phyloP scores from a whole-genome alignment of 371 early-diverging fungal species.

The Mucor plumbeus region DNA sequence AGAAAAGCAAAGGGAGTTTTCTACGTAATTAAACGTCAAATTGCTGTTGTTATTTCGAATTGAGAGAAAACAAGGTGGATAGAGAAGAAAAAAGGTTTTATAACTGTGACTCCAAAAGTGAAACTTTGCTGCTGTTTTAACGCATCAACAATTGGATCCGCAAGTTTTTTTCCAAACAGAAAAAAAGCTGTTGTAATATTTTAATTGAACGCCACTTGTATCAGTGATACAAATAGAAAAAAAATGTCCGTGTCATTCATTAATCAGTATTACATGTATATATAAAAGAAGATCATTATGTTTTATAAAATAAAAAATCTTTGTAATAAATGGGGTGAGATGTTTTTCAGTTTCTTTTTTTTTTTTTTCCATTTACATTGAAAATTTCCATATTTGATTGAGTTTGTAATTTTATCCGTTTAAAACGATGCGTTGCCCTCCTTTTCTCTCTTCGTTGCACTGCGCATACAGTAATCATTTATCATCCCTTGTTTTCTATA shows the following conservation, averaged over 20 bases:
- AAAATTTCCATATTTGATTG: constrained; percentile 2
- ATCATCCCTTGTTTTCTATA: no score
- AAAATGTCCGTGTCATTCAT: background rate
- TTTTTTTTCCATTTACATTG: background rate
- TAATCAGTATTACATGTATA: background rate
- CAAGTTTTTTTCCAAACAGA: background rate
- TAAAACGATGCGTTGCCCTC: background rate
- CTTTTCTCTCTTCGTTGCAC: no score
- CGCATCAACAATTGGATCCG: no score
- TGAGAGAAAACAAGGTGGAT: background rate
- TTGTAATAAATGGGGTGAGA: background rate
- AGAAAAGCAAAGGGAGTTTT: no score
- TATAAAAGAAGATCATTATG: no score
- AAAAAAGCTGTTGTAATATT: background rate
- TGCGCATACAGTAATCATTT: no score
- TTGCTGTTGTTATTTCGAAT: background rate
- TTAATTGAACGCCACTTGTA: background rate
- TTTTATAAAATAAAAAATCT: no score
- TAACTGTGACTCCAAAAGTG: background rate
- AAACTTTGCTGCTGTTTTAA: background rate
- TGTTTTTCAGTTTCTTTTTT: background rate
- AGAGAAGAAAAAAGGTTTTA: constrained; percentile 4
- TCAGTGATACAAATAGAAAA: background rate
- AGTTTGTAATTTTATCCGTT: background rate
- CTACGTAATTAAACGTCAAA: background rate